Evolutionary conservation across 306 rosid species (phyloP), one percentile per base, ranked within the genome.

Genomic region (Pueraria montana): DNA sequence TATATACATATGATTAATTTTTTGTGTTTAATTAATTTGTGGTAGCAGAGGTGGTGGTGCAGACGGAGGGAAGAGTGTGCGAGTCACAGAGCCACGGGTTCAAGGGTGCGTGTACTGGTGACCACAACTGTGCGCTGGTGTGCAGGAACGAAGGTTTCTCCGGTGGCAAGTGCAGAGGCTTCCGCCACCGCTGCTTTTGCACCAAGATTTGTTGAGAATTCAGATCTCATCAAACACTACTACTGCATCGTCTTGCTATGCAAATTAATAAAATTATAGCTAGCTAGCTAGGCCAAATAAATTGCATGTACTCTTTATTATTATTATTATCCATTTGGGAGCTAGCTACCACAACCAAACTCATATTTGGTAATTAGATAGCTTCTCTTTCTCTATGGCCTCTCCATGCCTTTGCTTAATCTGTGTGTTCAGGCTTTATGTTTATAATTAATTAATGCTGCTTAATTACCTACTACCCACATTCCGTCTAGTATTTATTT

Each of bases 141-240:
- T 89, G 92, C 85, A 61, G 86, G 76, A 77, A 78, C 13, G 90
- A 89, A 79, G 90, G 86, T 2, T 89, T 89, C 86, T 48, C 87
- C 4, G 89, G 87, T 27, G 92, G 90, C n/a, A 62, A 16, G 0
- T 87, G 92, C 87, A 23, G 23, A 8, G 90, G 92, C 1, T 77
- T 89, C 79, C 87, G 89, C 26, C 92, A 36, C 34, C 89, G 90
- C 10, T 89, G 90, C 86, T 89, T 89, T 49, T 89, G 92, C 61
- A 87, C 85, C 8, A 74, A 58, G 36, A 46, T 26, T 21, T 89
- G 92, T 42, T 68, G 74, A 68, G 89, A n/a, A n/a, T 40, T 21
- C 17, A 40, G 11, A 14, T 27, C 1, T 20, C 5, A 4, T 58
- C 34, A 5, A n/a, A n/a, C n/a, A n/a, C n/a, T n/a, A n/a, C n/a